A percentile compares a stretch with the other conserved stretches of the same genome.
Evolutionary conservation across 306 rosid genomes (phyloP).

Genomic region (Mucuna pruriens): DNA sequence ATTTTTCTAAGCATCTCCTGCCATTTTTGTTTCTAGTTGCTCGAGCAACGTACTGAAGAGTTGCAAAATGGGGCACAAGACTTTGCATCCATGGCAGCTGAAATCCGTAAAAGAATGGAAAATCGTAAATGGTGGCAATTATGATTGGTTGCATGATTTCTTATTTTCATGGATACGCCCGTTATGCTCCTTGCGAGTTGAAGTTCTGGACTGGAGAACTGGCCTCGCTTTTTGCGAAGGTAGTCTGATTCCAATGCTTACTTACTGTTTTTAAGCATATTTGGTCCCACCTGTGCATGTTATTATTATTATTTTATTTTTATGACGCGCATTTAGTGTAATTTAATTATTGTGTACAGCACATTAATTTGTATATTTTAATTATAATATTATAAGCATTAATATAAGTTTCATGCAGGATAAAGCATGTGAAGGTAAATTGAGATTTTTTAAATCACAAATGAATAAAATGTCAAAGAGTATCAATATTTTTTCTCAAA

Average conservation of each 20-base stretch:
- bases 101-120: slow-evolving; percentile 81
- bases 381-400: slow-evolving; percentile 1
- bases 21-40: slow-evolving; percentile 52
- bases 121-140: slow-evolving; percentile 96
- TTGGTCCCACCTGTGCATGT: neutral
- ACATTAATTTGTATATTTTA: slow-evolving; percentile 22
- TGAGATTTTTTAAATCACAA: neutral
- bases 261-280: neutral
- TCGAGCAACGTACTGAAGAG: slow-evolving; percentile 68
- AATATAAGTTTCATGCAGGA: slow-evolving; percentile 6
- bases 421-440: slow-evolving; percentile 4
- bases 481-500: neutral
- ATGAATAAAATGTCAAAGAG: neutral
- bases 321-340: neutral
- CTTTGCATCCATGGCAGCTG: slow-evolving; percentile 83
- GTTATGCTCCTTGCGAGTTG: neutral
- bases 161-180: neutral
- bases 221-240: slow-evolving; percentile 31
- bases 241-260: slow-evolving; percentile 24
- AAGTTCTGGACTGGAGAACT: neutral
- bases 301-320: neutral
- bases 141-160: slow-evolving; percentile 42
- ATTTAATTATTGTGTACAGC: slow-evolving; percentile 30
- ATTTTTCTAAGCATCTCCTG: slow-evolving; percentile 24
- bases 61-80: slow-evolving; percentile 73